phyloP scores from a whole-genome alignment of 2,329 filamentous ascomycete species.

The Tolypocladium endophyticum region DNA sequence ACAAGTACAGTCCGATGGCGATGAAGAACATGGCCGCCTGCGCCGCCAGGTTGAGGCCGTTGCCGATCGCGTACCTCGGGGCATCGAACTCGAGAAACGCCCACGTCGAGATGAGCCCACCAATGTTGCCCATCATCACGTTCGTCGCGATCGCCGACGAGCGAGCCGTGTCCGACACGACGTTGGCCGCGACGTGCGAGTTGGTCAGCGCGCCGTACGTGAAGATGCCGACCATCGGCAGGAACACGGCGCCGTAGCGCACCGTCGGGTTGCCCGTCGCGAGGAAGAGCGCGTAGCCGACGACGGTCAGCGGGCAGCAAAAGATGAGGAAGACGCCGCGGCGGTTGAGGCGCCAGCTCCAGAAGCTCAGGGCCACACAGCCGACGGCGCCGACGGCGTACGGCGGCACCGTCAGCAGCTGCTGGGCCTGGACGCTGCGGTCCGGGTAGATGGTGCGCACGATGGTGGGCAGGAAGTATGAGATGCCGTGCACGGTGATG shows the following conservation, averaged over 20 bases:
- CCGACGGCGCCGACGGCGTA: conserved; percentile 58
- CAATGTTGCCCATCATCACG: conserved; percentile 38
- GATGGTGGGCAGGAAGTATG: conserved; percentile 64
- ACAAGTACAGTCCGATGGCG: conserved; percentile 37
- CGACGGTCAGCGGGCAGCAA: conserved; percentile 49
- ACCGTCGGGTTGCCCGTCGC: conserved; percentile 36
- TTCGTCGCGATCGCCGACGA: conserved; percentile 50
- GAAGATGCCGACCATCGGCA: conserved; percentile 53
- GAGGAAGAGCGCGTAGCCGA: conserved; percentile 60
- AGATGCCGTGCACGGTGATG: conserved; percentile 62
- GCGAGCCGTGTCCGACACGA: conserved; percentile 57
- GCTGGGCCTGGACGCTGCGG: conserved; percentile 45
- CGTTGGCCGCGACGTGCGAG: conserved; percentile 56
- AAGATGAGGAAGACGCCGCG: conserved; percentile 50
- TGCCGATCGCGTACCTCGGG: conserved; percentile 59
- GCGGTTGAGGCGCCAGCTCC: conserved; percentile 48
- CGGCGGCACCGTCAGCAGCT: conserved; percentile 60
- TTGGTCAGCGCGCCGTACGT: conserved; percentile 53
- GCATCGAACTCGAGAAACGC: conserved; percentile 50
- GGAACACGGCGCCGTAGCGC: conserved; percentile 58
- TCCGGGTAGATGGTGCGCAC: conserved; percentile 57
- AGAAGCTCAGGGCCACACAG: conserved; percentile 45
- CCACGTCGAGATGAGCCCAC: conserved; percentile 53
- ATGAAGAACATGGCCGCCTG: conserved; percentile 44
- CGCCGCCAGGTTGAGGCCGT: conserved; percentile 58